Percentiles rank a stretch among this genome's conserved stretches.
Evolutionary conservation across 495 filamentous ascomycete genomes (phyloP).

Genomic region (Lasiosphaeria miniovina): DNA sequence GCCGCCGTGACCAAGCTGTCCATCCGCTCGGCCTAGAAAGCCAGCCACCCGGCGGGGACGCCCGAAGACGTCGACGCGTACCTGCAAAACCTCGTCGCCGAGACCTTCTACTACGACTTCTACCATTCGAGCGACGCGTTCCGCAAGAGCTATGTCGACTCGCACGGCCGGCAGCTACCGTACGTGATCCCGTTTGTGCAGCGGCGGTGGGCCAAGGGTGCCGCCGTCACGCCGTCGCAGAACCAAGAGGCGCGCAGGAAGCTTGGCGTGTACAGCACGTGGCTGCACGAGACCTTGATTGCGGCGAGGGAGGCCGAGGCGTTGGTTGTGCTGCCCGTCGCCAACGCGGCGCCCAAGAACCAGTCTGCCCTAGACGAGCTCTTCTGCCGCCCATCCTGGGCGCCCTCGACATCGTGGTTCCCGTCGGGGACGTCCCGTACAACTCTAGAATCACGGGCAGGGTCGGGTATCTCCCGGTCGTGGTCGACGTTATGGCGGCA

Average conservation of each 20-base stretch:
- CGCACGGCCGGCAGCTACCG: neutral
- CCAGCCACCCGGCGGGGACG: neutral
- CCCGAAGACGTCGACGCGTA: neutral
- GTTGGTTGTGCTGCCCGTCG: neutral
- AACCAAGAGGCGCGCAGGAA: neutral
- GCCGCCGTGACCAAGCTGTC: neutral
- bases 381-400: constrained; percentile 9
- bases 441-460: neutral
- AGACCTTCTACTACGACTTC: constrained; percentile 4
- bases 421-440: constrained; percentile 6
- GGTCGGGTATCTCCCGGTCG: constrained; percentile 2
- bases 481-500: constrained; percentile 2
- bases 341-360: neutral
- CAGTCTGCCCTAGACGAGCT: constrained; percentile 7
- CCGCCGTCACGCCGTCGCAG: neutral
- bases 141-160: neutral
- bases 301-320: neutral
- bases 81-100: neutral
- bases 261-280: neutral
- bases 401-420: constrained; percentile 7
- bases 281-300: neutral
- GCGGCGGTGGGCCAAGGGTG: constrained; percentile 2
- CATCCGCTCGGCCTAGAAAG: neutral
- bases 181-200: constrained; percentile 1
- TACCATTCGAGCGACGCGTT: constrained; percentile 1